Evolutionary conservation across 495 filamentous ascomycete species (phyloP).

Genomic region (Penicillium atrosanguineum): DNA sequence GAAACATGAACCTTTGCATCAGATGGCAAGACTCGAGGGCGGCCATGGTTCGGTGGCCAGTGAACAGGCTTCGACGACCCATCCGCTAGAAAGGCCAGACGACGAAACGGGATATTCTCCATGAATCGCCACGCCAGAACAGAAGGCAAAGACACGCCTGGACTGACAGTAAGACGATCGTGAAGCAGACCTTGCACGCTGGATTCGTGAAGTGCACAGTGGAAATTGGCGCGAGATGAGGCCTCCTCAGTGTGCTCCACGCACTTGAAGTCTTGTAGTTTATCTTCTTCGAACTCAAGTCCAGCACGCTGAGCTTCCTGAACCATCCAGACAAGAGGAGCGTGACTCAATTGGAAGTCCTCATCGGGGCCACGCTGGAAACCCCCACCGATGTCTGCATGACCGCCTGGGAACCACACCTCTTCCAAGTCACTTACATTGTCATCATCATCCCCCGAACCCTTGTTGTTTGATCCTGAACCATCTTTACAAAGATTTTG

Average conservation of each 20-base stretch:
- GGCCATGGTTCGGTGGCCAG: conserved; percentile 21
- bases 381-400: conserved; percentile 46
- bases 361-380: conserved; percentile 30
- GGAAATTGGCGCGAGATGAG: too few species aligned
- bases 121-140: conserved; percentile 68
- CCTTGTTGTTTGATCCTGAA: too few species aligned
- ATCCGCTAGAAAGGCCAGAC: conserved; percentile 61
- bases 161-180: conserved; percentile 52
- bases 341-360: conserved; percentile 56
- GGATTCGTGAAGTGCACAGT: not conserved
- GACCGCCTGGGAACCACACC: conserved; percentile 39
- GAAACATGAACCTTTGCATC: conserved; percentile 33
- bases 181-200: conserved; percentile 54
- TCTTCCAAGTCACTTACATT: conserved; percentile 10
- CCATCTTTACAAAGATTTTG: conserved; percentile 14
- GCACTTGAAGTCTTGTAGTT: conserved; percentile 54
- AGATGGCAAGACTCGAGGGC: conserved; percentile 15
- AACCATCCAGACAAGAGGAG: conserved; percentile 73
- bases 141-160: conserved; percentile 16
- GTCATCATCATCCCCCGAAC: too few species aligned
- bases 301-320: conserved; percentile 66
- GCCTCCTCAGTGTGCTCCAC: conserved; percentile 25
- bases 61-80: conserved; percentile 16
- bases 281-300: conserved; percentile 58
- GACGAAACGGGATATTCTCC: conserved; percentile 71